These are phyloP conservation scores for Leccinum truebloodii DNA, from an alignment of 768 basidiomycete genomes.

Conservation along the genomic window DNA sequence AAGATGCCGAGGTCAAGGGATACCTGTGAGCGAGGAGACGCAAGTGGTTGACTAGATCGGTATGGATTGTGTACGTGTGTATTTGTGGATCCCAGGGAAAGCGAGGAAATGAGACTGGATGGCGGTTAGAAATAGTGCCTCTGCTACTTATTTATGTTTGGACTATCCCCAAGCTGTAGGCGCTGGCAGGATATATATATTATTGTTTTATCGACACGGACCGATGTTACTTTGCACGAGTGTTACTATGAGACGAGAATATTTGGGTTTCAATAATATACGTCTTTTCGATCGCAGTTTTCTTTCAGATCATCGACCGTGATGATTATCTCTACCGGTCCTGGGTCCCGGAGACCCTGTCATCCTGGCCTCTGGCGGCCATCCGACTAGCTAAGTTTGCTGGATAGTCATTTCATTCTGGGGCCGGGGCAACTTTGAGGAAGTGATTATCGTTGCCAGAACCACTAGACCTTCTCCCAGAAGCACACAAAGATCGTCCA, in stretches of 20 bases:
- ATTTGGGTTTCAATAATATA: neutral
- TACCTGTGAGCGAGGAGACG: conserved; percentile 15
- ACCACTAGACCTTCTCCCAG: no score
- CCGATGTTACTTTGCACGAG: neutral
- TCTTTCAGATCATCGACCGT: neutral
- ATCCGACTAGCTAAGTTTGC: neutral
- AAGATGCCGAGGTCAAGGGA: conserved; percentile 16
- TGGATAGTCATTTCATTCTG: neutral
- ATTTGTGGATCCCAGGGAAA: neutral
- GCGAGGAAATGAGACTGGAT: neutral
- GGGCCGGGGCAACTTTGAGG: no score
- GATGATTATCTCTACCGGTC: no score
- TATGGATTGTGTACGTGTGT: neutral
- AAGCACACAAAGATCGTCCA: no score
- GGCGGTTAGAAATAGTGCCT: no score
- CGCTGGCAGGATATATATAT: neutral
- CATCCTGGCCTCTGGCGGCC: no score
- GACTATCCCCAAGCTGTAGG: neutral
- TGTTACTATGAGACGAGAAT: neutral
- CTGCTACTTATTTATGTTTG: neutral
- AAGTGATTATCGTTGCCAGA: neutral
- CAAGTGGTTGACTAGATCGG: neutral
- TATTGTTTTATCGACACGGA: neutral
- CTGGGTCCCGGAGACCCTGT: no score
- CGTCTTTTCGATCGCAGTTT: neutral